phyloP scores from a whole-genome alignment of 805 yeast species.

The Clavispora phyllophila region DNA sequence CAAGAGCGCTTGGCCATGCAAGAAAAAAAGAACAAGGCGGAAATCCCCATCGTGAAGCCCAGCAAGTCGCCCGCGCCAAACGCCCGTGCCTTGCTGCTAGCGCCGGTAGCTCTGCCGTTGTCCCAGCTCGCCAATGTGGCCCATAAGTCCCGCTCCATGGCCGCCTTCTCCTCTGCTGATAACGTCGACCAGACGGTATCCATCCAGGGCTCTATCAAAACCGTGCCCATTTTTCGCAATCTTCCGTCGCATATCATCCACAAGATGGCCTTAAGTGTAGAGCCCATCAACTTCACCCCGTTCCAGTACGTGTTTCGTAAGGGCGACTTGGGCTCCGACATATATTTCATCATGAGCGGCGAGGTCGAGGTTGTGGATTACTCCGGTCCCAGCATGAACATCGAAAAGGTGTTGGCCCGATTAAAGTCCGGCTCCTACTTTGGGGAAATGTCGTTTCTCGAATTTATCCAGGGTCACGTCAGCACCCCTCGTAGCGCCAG shows the following conservation, averaged over 20 bases:
- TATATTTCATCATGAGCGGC: slow-evolving; percentile 63
- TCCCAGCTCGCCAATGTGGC: slow-evolving; percentile 11
- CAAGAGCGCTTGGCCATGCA: slow-evolving; percentile 71
- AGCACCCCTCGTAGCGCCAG: slow-evolving; percentile 50
- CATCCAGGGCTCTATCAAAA: slow-evolving; percentile 53
- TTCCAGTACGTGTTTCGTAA: slow-evolving; percentile 58
- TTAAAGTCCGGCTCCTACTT: slow-evolving; percentile 61
- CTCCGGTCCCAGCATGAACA: slow-evolving; percentile 11
- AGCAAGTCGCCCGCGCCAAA: slow-evolving; percentile 11
- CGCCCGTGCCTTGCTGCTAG: slow-evolving; percentile 4
- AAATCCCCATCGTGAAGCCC: slow-evolving; percentile 25
- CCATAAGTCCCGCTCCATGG: slow-evolving; percentile 1
- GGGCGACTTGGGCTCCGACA: slow-evolving; percentile 57
- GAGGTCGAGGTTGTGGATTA: slow-evolving; percentile 60
- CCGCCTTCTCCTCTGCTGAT: slow-evolving; percentile 12
- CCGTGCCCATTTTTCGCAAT: slow-evolving; percentile 53
- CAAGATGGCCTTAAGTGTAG: slow-evolving; percentile 59
- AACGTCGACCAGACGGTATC: slow-evolving; percentile 51
- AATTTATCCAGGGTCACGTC: slow-evolving; percentile 33
- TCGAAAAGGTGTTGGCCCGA: slow-evolving; percentile 49
- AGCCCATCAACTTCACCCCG: slow-evolving; percentile 47
- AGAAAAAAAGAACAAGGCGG: slow-evolving; percentile 51
- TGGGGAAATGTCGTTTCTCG: slow-evolving; percentile 72
- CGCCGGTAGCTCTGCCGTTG: slow-evolving; percentile 17
- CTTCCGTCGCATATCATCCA: slow-evolving; percentile 59